phyloP scores from a whole-genome alignment of 495 filamentous ascomycete species.

The Xylaria flabelliformis region DNA sequence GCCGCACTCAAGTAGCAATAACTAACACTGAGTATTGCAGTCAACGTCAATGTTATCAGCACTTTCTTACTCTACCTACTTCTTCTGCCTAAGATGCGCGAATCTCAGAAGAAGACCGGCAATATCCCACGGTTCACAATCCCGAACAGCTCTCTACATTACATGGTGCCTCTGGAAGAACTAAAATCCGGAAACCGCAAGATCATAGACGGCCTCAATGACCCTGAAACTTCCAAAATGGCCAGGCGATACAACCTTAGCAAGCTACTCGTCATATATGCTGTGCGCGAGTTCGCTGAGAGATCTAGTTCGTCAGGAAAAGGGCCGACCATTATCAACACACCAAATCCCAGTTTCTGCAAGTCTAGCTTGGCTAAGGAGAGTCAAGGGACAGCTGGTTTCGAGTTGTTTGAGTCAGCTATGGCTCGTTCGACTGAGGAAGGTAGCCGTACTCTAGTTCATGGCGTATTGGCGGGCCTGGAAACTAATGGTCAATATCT shows the following conservation, averaged over 20 bases:
- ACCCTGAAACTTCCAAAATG: conserved; percentile 25
- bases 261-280: conserved; percentile 26
- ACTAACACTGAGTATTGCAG: neutral
- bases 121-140: conserved; percentile 22
- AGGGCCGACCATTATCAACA: conserved; percentile 18
- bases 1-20: neutral
- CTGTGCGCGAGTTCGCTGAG: conserved; percentile 20
- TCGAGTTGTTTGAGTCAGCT: conserved; percentile 32
- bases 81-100: conserved; percentile 47
- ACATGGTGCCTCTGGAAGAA: conserved; percentile 26
- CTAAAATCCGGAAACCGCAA: conserved; percentile 1
- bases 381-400: neutral
- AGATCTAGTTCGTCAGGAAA: conserved; percentile 12
- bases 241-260: conserved; percentile 19
- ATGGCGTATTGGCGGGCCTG: conserved; percentile 39
- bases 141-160: conserved; percentile 29
- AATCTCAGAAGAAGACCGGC: conserved; percentile 33
- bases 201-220: conserved; percentile 28
- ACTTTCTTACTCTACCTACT: conserved; percentile 51
- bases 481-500: conserved; percentile 48
- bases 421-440: conserved; percentile 48
- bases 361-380: conserved; percentile 30
- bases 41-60: conserved; percentile 55
- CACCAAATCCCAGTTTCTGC: conserved; percentile 23
- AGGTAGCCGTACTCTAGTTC: conserved; percentile 46